Conservation (phyloP, 208 protist species). For the Leishmania guyanensis region DNA sequence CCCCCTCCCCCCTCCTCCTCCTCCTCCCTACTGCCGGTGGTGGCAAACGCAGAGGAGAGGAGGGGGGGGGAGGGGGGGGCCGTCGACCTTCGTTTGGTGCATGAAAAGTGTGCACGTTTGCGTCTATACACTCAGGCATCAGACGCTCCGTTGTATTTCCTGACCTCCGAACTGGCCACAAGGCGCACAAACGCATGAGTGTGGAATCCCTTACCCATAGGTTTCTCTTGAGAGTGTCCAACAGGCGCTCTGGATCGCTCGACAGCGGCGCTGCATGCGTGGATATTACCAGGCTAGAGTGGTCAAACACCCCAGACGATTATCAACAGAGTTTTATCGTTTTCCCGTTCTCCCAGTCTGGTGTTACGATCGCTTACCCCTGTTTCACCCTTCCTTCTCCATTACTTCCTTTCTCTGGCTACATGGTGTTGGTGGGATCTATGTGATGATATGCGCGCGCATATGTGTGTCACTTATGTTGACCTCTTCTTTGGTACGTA, state of each 20-base stretch:
- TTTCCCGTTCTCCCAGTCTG: background rate
- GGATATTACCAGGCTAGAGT: background rate
- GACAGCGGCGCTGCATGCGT: no score
- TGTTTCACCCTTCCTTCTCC: conserved; percentile 9
- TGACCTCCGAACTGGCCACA: background rate
- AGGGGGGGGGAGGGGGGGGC: background rate
- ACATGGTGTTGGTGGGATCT: background rate
- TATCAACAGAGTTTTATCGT: background rate
- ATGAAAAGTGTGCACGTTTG: background rate
- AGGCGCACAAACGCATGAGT: no score
- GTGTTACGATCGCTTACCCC: background rate
- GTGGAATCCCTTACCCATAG: background rate
- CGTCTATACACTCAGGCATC: background rate
- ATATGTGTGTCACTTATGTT: background rate
- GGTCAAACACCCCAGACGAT: background rate
- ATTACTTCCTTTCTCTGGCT: conserved; percentile 3
- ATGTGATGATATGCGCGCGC: background rate
- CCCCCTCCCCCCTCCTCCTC: background rate
- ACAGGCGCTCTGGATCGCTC: background rate
- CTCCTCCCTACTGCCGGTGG: background rate
- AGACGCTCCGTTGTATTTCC: background rate
- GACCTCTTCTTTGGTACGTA: background rate
- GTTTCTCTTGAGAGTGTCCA: background rate
- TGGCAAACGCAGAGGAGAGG: background rate
- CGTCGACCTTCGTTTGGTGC: background rate